A percentile compares a stretch with the other conserved stretches of the same genome.
Evolutionary conservation across 139 green algal species (phyloP).

Genomic region (Trebouxia sp.): DNA sequence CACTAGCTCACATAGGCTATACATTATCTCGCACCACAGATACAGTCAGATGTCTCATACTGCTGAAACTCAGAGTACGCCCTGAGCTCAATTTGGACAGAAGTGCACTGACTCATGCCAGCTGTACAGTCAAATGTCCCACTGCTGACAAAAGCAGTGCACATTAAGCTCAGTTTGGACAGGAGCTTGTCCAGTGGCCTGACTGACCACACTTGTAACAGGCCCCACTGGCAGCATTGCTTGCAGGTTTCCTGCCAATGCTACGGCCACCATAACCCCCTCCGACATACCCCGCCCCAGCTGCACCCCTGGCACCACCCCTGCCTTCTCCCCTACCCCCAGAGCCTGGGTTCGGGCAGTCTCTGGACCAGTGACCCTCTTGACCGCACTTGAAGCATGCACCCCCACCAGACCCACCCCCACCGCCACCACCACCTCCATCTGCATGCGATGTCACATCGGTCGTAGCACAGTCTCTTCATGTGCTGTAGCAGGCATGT

Average conservation of each 20-base stretch:
- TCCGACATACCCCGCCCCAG: neutral
- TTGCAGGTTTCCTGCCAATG: neutral
- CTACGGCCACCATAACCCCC: neutral
- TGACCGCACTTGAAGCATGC: slow-evolving; percentile 27
- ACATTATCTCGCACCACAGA: too few relatives aligned
- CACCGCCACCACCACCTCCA: neutral
- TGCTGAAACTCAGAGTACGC: too few relatives aligned
- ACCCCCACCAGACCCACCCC: neutral
- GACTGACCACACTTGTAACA: slow-evolving; percentile 1
- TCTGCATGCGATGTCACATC: neutral
- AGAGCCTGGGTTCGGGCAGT: slow-evolving; percentile 17
- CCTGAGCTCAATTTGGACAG: too few relatives aligned
- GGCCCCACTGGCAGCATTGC: neutral
- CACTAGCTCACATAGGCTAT: too few relatives aligned
- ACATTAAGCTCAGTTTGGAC: slow-evolving; percentile 15
- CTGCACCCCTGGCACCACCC: neutral
- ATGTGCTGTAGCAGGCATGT: too few relatives aligned
- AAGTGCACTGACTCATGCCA: too few relatives aligned
- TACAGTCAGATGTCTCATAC: too few relatives aligned
- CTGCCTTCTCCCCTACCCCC: neutral
- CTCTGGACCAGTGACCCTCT: slow-evolving; percentile 17
- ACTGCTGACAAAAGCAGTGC: neutral
- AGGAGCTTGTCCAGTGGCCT: neutral
- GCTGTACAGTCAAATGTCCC: too few relatives aligned
- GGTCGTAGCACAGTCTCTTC: too few relatives aligned